These are phyloP conservation scores for Xylariaceae sp. DNA, from an alignment of 2,329 filamentous ascomycete genomes.

Conservation along the genomic window DNA sequence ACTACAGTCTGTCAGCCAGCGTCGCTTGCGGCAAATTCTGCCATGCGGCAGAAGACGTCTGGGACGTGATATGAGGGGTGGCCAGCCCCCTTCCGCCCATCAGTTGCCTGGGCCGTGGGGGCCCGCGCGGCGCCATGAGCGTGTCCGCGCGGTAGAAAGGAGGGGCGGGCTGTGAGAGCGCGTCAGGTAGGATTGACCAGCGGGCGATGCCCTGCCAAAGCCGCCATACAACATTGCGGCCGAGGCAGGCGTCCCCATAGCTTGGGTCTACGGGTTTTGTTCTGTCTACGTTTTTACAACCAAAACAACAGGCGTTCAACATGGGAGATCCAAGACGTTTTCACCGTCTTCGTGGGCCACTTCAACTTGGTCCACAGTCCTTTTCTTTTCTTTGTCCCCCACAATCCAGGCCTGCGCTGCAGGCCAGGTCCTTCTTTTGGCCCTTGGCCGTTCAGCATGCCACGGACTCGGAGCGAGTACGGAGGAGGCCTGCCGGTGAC, in stretches of 20 bases:
- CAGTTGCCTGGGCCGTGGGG: not conserved
- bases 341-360: slow-evolving; percentile 51
- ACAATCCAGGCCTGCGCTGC: no score
- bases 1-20: slow-evolving; percentile 93
- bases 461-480: no score
- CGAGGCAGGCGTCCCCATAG: slow-evolving; percentile 37
- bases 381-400: slow-evolving; percentile 19
- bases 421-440: no score
- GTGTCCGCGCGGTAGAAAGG: slow-evolving; percentile 6
- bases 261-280: slow-evolving; percentile 62
- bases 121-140: slow-evolving; percentile 3
- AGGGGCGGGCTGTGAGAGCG: slow-evolving; percentile 21
- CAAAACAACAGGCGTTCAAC: slow-evolving; percentile 78
- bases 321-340: slow-evolving; percentile 60
- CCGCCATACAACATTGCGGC: slow-evolving; percentile 69
- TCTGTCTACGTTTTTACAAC: slow-evolving; percentile 78
- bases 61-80: slow-evolving; percentile 71
- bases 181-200: slow-evolving; percentile 22
- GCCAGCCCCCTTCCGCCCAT: slow-evolving; percentile 1
- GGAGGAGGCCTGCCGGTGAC: no score
- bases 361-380: slow-evolving; percentile 57
- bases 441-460: no score
- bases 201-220: slow-evolving; percentile 29
- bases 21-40: slow-evolving; percentile 99
- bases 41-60: slow-evolving; percentile 93